Conservation (phyloP, 805 yeast genomes). For the Metschnikowia baotianmanensis region DNA sequence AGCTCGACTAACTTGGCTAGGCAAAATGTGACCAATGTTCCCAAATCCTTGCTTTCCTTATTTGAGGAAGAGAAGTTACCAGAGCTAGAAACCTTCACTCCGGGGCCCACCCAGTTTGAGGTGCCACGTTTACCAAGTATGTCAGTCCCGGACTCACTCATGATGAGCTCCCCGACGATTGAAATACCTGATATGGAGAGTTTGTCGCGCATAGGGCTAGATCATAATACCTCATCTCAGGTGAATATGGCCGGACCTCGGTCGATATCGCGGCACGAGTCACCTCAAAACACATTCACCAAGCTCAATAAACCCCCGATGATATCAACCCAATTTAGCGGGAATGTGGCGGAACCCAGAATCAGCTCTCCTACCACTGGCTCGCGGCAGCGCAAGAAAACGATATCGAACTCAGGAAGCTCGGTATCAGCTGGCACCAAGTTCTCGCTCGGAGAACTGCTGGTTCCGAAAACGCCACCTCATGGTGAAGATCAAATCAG, state of each 20-base stretch:
- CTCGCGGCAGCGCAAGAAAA: constrained; percentile 35
- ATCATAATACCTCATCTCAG: constrained; percentile 10
- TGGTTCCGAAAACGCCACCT: constrained; percentile 17
- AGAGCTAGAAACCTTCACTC: constrained; percentile 4
- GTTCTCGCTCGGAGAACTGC: constrained; percentile 7
- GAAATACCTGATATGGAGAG: constrained; percentile 70
- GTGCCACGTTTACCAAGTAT: constrained; percentile 13
- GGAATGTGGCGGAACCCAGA: constrained; percentile 36
- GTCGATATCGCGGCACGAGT: constrained; percentile 6
- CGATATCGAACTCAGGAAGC: constrained; percentile 37
- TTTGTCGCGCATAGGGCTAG: constrained; percentile 24
- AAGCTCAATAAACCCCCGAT: constrained; percentile 41
- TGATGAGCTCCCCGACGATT: constrained; percentile 51
- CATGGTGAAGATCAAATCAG: constrained; percentile 10
- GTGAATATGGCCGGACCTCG: constrained; percentile 7
- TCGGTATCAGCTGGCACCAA: constrained; percentile 7
- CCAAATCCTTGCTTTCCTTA: constrained; percentile 16
- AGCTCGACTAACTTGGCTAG: constrained; percentile 6
- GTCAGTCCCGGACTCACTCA: constrained; percentile 9
- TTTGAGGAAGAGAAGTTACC: constrained; percentile 15
- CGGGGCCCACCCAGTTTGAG: constrained; percentile 8
- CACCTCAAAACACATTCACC: constrained; percentile 15
- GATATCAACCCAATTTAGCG: constrained; percentile 42
- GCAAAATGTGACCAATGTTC: constrained; percentile 7
- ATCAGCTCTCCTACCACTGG: constrained; percentile 20